These are phyloP conservation scores for Metschnikowia gelsemii DNA, from an alignment of 805 yeast genomes.

Conservation along the genomic window DNA sequence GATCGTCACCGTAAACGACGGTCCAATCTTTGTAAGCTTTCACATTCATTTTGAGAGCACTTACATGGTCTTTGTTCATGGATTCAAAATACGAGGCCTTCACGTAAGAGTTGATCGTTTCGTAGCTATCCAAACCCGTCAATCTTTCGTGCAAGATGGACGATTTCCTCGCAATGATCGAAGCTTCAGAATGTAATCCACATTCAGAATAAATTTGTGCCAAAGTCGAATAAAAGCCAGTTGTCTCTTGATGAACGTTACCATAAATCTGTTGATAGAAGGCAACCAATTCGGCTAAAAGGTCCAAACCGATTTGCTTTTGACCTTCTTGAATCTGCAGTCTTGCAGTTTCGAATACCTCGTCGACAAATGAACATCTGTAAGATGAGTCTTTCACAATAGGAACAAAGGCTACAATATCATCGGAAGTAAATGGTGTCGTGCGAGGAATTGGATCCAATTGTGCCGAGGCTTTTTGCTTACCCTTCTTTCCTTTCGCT, in stretches of 20 bases:
- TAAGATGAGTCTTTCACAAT: conserved; percentile 69
- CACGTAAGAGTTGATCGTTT: conserved; percentile 66
- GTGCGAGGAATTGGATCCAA: conserved; percentile 21
- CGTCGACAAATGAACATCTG: conserved; percentile 67
- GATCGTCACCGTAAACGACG: conserved; percentile 57
- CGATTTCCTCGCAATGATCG: conserved; percentile 64
- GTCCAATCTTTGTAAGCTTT: conserved; percentile 61
- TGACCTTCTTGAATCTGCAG: conserved; percentile 41
- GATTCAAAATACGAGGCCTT: conserved; percentile 76
- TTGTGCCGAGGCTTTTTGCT: conserved; percentile 23
- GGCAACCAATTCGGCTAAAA: conserved; percentile 67
- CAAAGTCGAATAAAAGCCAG: conserved; percentile 62
- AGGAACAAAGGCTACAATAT: conserved; percentile 70
- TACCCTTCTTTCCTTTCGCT: conserved; percentile 33
- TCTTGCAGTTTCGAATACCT: conserved; percentile 67
- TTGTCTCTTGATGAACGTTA: conserved; percentile 72
- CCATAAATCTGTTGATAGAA: conserved; percentile 86
- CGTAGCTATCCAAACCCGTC: conserved; percentile 76
- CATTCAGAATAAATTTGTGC: conserved; percentile 67
- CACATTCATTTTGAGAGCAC: conserved; percentile 60
- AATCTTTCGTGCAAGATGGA: conserved; percentile 75
- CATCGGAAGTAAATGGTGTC: conserved; percentile 55
- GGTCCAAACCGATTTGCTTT: conserved; percentile 55
- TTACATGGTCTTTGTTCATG: conserved; percentile 53
- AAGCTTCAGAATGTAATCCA: conserved; percentile 57